These are phyloP conservation scores for Rutstroemia sydowiana DNA, from an alignment of 2,329 filamentous ascomycete genomes.

Conservation along the genomic window DNA sequence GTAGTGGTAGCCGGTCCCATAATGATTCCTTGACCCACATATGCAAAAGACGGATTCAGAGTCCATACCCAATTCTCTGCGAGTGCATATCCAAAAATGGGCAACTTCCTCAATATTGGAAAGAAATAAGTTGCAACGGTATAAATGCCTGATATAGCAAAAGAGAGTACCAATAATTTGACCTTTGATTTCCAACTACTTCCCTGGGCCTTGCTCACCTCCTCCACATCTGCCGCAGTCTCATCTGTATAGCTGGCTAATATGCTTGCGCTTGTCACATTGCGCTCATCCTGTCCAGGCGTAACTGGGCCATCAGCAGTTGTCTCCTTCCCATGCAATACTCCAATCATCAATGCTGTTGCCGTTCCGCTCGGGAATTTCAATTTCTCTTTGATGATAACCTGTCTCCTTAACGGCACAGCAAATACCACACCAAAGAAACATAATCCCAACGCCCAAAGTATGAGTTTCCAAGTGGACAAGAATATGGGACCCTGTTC, in stretches of 20 bases:
- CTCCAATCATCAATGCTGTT: constrained; percentile 85
- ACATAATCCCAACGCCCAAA: constrained; percentile 89
- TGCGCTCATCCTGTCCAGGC: background rate
- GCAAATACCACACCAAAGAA: constrained; percentile 97
- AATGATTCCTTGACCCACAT: constrained; percentile 94
- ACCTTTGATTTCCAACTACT: constrained; percentile 30
- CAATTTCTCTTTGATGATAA: constrained; percentile 85
- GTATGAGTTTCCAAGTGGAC: constrained; percentile 66
- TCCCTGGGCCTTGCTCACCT: constrained; percentile 18
- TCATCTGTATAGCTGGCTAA: constrained; percentile 5
- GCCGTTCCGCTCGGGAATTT: constrained; percentile 95
- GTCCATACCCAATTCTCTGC: constrained; percentile 88
- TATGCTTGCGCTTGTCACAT: background rate
- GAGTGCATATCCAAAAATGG: constrained; percentile 69
- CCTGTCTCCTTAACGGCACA: constrained; percentile 80
- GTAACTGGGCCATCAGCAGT: constrained; percentile 13
- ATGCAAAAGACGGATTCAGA: constrained; percentile 92
- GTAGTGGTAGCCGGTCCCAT: constrained; percentile 95
- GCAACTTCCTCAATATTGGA: constrained; percentile 76
- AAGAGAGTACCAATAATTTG: constrained; percentile 43
- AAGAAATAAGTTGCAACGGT: constrained; percentile 88
- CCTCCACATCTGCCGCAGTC: constrained; percentile 20
- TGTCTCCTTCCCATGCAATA: constrained; percentile 63
- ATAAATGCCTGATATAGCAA: constrained; percentile 53
- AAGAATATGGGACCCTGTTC: constrained; percentile 73